Base-by-base conservation (phyloP, 345 rosid species). In the Kernera saxatilis region DNA sequence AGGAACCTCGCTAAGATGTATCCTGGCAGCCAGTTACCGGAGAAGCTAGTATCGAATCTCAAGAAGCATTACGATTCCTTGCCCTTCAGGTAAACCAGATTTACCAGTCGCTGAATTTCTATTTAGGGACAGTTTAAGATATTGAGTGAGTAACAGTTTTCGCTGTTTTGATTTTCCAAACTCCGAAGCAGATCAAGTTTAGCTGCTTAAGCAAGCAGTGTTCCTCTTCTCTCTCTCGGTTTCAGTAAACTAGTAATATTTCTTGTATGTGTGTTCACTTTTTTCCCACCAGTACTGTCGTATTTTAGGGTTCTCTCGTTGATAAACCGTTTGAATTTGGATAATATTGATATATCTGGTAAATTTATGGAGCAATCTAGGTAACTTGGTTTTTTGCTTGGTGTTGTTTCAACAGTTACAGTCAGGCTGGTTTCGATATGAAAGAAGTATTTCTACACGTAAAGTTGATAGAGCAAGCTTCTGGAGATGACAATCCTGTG, bases 41-140 rank as follows among this genome's bases (percentile, higher is more conserved):
- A 93, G 83, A 89, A 87, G 93, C 94, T 93, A 15, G 91, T 93
- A 18, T 89, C 90, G 52, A 89, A 85, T 80, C 88, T 93, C 32
- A 80, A 90, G 78, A 93, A 89, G 86, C 98, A 91, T 82, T 91
- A 86, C 59, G 98, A 93, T 83, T 91, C 98, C 58, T 84, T 89
- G 85, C 97, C 97, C 7, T 86, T 89, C 75, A 93, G 98, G 97
- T 93, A 66, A 27, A 40, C 35, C 56, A n/a, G 30, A 43, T 67
- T 46, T 30, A 13, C 3, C 43, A 48, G 30, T 58, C 25, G 11
- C 15, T 5, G 12, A 46, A 6, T 70, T 64, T 64, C 64, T 53
- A 43, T 33, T 64, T 53, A 17, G 18, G 70, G 76, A 64, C 4
- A 23, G 37, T 45, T 57, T 5, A 9, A 70, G 26, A 55, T 19